Percentiles rank a stretch among this genome's conserved stretches.
Evolutionary conservation across 2,329 filamentous ascomycete genomes (phyloP).

Genomic region (Penicillium brevicompactum): DNA sequence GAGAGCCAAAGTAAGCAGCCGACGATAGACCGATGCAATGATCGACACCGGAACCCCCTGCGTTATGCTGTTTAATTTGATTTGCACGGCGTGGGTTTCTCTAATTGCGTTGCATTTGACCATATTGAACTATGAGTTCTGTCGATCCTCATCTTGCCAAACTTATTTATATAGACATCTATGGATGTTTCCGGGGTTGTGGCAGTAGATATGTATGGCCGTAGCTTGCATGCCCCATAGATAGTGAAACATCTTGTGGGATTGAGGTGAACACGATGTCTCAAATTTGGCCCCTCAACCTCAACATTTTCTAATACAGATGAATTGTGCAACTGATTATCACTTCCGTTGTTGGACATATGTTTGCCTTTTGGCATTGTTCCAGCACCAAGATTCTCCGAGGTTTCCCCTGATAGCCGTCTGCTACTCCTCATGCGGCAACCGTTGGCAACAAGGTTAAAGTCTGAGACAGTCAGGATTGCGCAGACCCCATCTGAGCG

Average conservation of each 20-base stretch:
- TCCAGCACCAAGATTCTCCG: background rate
- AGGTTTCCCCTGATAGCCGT: conserved; percentile 6
- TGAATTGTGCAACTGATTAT: background rate
- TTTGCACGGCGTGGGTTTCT: background rate
- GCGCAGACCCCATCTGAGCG: background rate
- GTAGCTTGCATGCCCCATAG: background rate
- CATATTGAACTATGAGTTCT: background rate
- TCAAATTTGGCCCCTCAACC: background rate
- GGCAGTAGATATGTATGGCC: background rate
- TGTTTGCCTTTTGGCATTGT: background rate
- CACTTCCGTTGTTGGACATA: background rate
- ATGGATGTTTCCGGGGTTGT: background rate
- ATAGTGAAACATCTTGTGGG: background rate
- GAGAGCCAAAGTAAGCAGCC: too few species aligned
- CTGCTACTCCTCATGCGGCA: background rate
- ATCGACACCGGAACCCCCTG: too few species aligned
- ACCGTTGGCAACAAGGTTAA: background rate
- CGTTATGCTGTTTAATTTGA: background rate
- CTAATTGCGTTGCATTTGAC: background rate
- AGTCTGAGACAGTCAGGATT: background rate
- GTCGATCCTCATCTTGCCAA: background rate
- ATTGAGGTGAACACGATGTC: conserved; percentile 2
- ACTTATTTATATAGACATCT: background rate
- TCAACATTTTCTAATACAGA: background rate
- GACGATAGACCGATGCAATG: too few species aligned